Base-by-base conservation (phyloP, 2,329 filamentous ascomycete genomes). In the Sphaerulina populicola region DNA sequence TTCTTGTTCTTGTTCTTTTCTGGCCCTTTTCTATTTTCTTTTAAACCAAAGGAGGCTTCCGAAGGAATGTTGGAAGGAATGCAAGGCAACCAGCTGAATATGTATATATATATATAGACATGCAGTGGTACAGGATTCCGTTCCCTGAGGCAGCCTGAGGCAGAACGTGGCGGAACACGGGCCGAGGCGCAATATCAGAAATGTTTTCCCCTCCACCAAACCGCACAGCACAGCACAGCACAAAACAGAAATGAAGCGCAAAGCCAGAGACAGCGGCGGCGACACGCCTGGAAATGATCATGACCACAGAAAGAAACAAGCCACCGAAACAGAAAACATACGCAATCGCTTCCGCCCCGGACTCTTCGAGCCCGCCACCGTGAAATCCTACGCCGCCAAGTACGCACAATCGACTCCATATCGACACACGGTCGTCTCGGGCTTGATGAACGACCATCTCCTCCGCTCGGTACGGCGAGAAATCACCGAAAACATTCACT, bases 361-460 rank as follows among this genome's bases (percentile, higher is more conserved):
- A 4, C 77, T 88, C 36, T 86, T 88, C 64, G 77, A 82, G 59
- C 66, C 76, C 48, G 61, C 75, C 21, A 74, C 80, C 31, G 74
- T 85, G 53, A 62, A 76, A 51, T 67, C 74, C 31, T 86, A 87
- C 68, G 80, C 78, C 8, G 64, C 71, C 15, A 74, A 78, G 58
- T 88, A 88, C 66, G 78, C 80, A 48, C 64, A 72, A 6, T 87
- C 85, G 8, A 69, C 74, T 14, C 84, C 83, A 4, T 98, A 98
- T 76, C 89, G 91, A 68, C 91, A 98, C 69, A 86, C 86, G 61
- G 91, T 98, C 46, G 95, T 98, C 65, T 77, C 82, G 60, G 75
- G 80, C 48, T 75, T 98, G 39, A 84, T 97, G 67, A 76, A 93
- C 70, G 85, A 91, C 62, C 70, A 75, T 43, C 82, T 98, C 14